A percentile compares a stretch with the other conserved stretches of the same genome.
Evolutionary conservation across 495 filamentous ascomycete species (phyloP).

Genomic region (Penicillium desertorum): DNA sequence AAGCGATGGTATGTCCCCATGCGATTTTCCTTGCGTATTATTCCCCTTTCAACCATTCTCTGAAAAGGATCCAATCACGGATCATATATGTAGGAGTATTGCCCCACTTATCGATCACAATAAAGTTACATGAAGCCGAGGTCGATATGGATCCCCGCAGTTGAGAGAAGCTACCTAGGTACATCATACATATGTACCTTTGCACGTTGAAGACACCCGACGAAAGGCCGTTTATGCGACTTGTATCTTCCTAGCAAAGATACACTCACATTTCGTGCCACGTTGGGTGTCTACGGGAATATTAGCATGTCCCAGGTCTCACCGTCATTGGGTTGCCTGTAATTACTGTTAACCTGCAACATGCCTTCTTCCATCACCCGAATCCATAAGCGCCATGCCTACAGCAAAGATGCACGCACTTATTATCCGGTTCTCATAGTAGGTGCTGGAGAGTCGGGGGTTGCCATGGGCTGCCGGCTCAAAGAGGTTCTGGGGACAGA

Average conservation of each 20-base stretch:
- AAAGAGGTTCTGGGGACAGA: constrained; percentile 59
- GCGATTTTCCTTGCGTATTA: too few species aligned
- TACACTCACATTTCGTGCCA: background rate
- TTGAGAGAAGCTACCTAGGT: background rate
- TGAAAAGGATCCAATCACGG: background rate
- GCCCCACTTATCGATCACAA: background rate
- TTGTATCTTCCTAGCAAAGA: background rate
- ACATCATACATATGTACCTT: background rate
- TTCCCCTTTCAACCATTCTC: background rate
- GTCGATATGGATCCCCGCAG: background rate
- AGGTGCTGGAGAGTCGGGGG: constrained; percentile 66
- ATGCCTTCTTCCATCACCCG: constrained; percentile 26
- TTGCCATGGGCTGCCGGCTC: constrained; percentile 63
- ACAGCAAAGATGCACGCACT: constrained; percentile 51
- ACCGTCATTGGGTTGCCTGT: background rate
- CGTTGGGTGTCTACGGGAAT: background rate
- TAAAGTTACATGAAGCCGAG: constrained; percentile 4
- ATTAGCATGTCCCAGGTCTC: background rate
- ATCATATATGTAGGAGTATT: background rate
- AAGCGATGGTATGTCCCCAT: too few species aligned
- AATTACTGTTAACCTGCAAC: background rate
- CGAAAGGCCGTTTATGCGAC: background rate
- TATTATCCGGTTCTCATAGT: constrained; percentile 56
- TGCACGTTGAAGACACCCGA: background rate
- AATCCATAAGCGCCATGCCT: constrained; percentile 49